Evolutionary conservation across 768 basidiomycete species (phyloP).

Genomic region (Coprinopsis marcescibilis): DNA sequence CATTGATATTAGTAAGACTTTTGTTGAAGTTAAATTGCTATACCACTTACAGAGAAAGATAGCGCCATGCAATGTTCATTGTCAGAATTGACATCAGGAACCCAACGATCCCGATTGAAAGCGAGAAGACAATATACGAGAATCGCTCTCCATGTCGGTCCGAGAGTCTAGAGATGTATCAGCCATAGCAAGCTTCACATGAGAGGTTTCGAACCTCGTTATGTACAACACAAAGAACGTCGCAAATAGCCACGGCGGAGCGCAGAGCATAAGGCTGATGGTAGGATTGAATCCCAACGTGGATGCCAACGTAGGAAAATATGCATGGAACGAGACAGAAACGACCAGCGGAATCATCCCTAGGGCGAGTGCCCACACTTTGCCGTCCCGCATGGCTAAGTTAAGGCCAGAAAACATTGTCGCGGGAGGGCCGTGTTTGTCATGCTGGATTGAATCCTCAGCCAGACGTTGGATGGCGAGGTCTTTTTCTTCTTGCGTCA

Average conservation of each 20-base stretch:
- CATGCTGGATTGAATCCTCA: slow-evolving; percentile 38
- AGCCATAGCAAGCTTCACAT: neutral
- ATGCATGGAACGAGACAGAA: slow-evolving; percentile 65
- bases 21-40: neutral
- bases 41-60: neutral
- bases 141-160: slow-evolving; percentile 68
- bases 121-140: slow-evolving; percentile 52
- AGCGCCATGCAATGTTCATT: neutral
- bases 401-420: slow-evolving; percentile 34
- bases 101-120: slow-evolving; percentile 58
- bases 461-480: slow-evolving; percentile 56
- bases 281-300: slow-evolving; percentile 67
- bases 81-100: slow-evolving; percentile 60
- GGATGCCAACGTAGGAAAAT: slow-evolving; percentile 64
- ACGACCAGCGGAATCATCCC: slow-evolving; percentile 37
- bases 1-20: neutral
- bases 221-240: slow-evolving; percentile 48
- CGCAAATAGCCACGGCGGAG: slow-evolving; percentile 61
- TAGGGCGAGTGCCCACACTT: slow-evolving; percentile 58
- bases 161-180: slow-evolving; percentile 57
- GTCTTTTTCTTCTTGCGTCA: slow-evolving; percentile 48
- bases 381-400: slow-evolving; percentile 62
- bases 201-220: slow-evolving; percentile 34
- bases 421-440: slow-evolving; percentile 15
- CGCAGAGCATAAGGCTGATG: slow-evolving; percentile 51